Conservation (phyloP, 1,284 basidiomycete species). For the Fomitopsis pinicola region DNA sequence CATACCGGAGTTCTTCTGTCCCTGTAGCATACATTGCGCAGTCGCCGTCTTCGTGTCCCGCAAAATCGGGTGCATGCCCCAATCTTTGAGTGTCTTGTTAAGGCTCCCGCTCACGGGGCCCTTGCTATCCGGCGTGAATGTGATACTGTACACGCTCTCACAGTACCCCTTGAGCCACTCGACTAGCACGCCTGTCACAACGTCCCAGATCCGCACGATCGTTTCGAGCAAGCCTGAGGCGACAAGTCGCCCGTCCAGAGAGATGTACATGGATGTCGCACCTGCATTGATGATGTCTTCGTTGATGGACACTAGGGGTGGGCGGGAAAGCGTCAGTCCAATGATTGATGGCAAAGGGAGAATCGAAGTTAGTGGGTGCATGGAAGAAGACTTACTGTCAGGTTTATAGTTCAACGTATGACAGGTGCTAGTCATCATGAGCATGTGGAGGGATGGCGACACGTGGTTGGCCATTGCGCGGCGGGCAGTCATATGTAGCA, state of each 20-base stretch:
- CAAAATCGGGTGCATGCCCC: conserved; percentile 49
- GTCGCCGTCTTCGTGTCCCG: conserved; percentile 64
- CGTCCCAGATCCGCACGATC: conserved; percentile 73
- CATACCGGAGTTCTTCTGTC: conserved; percentile 81
- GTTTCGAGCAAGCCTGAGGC: conserved; percentile 75
- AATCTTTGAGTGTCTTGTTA: conserved; percentile 73
- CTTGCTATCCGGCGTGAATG: conserved; percentile 71
- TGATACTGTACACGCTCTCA: conserved; percentile 75
- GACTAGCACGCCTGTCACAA: conserved; percentile 58
- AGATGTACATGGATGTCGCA: conserved; percentile 62
- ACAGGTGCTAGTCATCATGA: too few species aligned
- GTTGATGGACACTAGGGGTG: conserved; percentile 30
- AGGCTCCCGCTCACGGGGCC: conserved; percentile 66
- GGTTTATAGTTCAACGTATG: too few species aligned
- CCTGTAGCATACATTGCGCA: conserved; percentile 76
- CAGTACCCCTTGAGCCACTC: conserved; percentile 71
- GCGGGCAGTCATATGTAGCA: too few species aligned
- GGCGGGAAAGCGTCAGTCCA: not conserved
- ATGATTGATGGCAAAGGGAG: not conserved
- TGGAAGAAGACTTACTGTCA: too few species aligned
- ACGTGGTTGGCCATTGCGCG: too few species aligned
- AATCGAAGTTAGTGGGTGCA: too few species aligned
- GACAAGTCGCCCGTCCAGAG: conserved; percentile 63
- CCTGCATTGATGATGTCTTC: conserved; percentile 55
- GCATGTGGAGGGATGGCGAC: too few species aligned